Percentiles rank a stretch among this genome's conserved stretches.
These are phyloP conservation scores for Begonia fuchsioides DNA, from an alignment of 306 rosid species.

Conservation along the genomic window DNA sequence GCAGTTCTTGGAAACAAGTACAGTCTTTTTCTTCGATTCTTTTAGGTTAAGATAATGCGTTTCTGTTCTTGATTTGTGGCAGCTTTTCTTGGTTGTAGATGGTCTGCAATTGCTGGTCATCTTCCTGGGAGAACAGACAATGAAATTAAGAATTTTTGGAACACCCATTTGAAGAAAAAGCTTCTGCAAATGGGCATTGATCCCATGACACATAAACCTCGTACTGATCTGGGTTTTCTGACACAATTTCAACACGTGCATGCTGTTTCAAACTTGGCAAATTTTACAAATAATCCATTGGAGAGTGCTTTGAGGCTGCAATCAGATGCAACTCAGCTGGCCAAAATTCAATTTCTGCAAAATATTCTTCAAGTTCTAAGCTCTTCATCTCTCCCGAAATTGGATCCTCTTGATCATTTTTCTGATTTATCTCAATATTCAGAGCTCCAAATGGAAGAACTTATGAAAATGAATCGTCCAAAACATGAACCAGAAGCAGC, in stretches of 20 bases:
- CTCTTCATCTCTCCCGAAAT: slow-evolving; percentile 7
- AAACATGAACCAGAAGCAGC: too few relatives aligned
- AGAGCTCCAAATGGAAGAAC: too few relatives aligned
- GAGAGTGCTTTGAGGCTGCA: slow-evolving; percentile 20
- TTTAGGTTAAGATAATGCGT: too few relatives aligned
- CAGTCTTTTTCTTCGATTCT: too few relatives aligned
- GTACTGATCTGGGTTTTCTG: slow-evolving; percentile 25
- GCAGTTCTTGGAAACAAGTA: slow-evolving; percentile 68
- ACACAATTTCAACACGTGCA: slow-evolving; percentile 36
- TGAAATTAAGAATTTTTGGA: slow-evolving; percentile 80
- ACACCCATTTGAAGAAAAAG: slow-evolving; percentile 63
- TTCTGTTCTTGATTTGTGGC: too few relatives aligned
- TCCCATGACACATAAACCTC: slow-evolving; percentile 62
- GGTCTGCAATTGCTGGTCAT: slow-evolving; percentile 74
- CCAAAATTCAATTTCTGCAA: slow-evolving; percentile 37
- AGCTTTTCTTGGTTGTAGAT: slow-evolving; percentile 18
- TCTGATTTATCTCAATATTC: too few relatives aligned
- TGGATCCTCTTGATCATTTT: slow-evolving; percentile 6
- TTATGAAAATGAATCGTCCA: too few relatives aligned
- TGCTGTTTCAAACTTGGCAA: slow-evolving; percentile 24
- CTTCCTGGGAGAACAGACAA: slow-evolving; percentile 76
- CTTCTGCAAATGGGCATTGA: slow-evolving; percentile 66
- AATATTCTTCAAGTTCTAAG: slow-evolving; percentile 31
- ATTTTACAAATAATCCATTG: slow-evolving; percentile 17
- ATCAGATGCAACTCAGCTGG: slow-evolving; percentile 28